Percentiles rank a stretch among this genome's conserved stretches.
These are phyloP conservation scores for Margaritispora aquatica DNA, from an alignment of 495 filamentous ascomycete species.

Conservation along the genomic window DNA sequence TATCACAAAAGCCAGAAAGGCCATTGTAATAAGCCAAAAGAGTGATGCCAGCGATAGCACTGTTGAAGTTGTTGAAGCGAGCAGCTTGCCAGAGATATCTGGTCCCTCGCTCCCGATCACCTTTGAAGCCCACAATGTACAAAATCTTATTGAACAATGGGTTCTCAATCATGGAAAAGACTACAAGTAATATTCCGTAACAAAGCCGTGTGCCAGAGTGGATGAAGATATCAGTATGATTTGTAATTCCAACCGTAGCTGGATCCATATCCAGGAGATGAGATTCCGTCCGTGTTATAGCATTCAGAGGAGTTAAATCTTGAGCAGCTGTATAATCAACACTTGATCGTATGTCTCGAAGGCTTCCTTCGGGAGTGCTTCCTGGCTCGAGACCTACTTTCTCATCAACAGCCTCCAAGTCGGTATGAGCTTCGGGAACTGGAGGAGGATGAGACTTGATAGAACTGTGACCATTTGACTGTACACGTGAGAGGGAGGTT, in stretches of 20 bases:
- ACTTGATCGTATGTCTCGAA: background rate
- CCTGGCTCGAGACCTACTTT: background rate
- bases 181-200: slow-evolving; percentile 76
- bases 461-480: background rate
- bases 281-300: slow-evolving; percentile 10
- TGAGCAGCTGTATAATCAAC: background rate
- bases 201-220: slow-evolving; percentile 85
- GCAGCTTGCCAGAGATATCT: slow-evolving; percentile 89
- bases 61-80: slow-evolving; percentile 83
- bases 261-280: slow-evolving; percentile 44
- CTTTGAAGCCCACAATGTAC: slow-evolving; percentile 84
- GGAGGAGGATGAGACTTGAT: background rate
- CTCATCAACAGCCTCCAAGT: slow-evolving; percentile 1
- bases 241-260: slow-evolving; percentile 29
- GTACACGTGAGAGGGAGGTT: background rate
- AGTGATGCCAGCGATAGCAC: slow-evolving; percentile 77
- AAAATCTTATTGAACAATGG: slow-evolving; percentile 81
- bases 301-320: background rate
- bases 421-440: background rate
- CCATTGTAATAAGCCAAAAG: slow-evolving; percentile 85
- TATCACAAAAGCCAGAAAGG: slow-evolving; percentile 79
- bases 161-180: slow-evolving; percentile 78
- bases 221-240: slow-evolving; percentile 73
- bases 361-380: background rate
- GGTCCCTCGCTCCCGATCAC: slow-evolving; percentile 79